A percentile compares a stretch with the other conserved stretches of the same genome.
phyloP scores from a whole-genome alignment of 2,329 filamentous ascomycete genomes.

The Cercospora nicotianae region DNA sequence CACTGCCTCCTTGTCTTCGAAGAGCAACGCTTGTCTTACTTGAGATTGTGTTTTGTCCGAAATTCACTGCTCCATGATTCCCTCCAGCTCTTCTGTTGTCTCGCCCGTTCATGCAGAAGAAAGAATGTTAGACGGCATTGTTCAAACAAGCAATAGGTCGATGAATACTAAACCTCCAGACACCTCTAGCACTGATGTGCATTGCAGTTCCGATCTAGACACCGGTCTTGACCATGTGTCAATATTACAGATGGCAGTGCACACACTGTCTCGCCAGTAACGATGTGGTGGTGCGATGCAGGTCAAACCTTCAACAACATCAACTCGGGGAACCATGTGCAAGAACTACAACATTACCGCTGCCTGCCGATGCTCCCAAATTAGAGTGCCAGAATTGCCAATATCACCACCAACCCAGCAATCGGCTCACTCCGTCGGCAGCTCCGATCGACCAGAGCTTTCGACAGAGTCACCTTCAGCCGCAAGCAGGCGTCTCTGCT shows the following conservation, averaged over 20 bases:
- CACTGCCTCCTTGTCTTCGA: background rate
- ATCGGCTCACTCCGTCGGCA: background rate
- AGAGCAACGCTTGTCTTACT: background rate
- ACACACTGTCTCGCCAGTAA: slow-evolving; percentile 12
- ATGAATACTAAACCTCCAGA: slow-evolving; percentile 7
- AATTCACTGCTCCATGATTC: slow-evolving; percentile 3
- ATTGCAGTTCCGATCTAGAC: background rate
- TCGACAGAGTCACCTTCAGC: background rate
- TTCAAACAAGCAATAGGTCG: slow-evolving; percentile 1
- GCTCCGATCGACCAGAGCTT: background rate
- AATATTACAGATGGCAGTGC: slow-evolving; percentile 20
- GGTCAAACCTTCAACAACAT: slow-evolving; percentile 8
- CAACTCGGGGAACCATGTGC: slow-evolving; percentile 14
- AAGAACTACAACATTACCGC: slow-evolving; percentile 11
- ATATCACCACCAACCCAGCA: background rate
- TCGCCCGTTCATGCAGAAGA: background rate
- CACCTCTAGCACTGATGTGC: background rate
- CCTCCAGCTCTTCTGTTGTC: background rate
- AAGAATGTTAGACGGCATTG: slow-evolving; percentile 4
- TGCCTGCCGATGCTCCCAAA: slow-evolving; percentile 18
- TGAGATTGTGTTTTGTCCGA: background rate
- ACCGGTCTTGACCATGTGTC: slow-evolving; percentile 13
- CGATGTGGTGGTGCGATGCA: slow-evolving; percentile 21
- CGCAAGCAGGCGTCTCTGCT: background rate
- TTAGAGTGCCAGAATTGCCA: slow-evolving; percentile 22